Evolutionary conservation across 1,139 yeast species (phyloP), one percentile per base, ranked within the genome.

Genomic region (Yamadazyma trypodendri): DNA sequence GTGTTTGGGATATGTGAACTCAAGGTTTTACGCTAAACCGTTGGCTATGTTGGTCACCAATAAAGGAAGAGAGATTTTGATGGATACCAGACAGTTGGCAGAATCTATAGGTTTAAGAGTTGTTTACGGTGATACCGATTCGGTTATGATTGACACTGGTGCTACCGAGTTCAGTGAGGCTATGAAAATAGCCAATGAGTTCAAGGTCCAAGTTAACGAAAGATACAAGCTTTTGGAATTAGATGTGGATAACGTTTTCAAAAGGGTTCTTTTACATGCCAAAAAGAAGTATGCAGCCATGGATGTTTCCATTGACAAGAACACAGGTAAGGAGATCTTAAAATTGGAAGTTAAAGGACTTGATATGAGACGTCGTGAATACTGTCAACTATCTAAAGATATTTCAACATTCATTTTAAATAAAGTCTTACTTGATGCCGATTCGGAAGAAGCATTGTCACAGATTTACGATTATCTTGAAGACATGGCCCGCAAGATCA

Each of bases 231-330:
- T 87, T 46, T 72, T 94, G 55, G 99, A 94, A 57, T 88, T 94
- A 56, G 99, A 94, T 56, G 88, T 87, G 48, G 99, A 94, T 65
- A 89, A 92, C 55, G 89, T 89, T 2, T 94, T 87, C 65, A 85
- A 86, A 54, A 79, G 90, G 48, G 71, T 94, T 45, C 70, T 94
- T 42, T 68, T 94, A 39, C 96, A 89, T 58, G 89, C 96, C n/a
- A 94, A 94, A 67, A 94, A 94, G 79, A 94, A 94, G 65, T 94
- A 94, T 58, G 99, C 99, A 3, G 98, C 98, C 2, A 71, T 90
- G 66, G 83, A 80, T 50, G 66, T 76, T 32, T 58, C 72, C 13
- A 68, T 76, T 22, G 65, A 67, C 35, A 67, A 69, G 35, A 63
- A 67, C 31, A 75, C 79, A 28, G 77, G 75, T 2, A 66, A 74